Base-by-base conservation (phyloP, 148 eudicot genomes). In the Camellia sinensis region DNA sequence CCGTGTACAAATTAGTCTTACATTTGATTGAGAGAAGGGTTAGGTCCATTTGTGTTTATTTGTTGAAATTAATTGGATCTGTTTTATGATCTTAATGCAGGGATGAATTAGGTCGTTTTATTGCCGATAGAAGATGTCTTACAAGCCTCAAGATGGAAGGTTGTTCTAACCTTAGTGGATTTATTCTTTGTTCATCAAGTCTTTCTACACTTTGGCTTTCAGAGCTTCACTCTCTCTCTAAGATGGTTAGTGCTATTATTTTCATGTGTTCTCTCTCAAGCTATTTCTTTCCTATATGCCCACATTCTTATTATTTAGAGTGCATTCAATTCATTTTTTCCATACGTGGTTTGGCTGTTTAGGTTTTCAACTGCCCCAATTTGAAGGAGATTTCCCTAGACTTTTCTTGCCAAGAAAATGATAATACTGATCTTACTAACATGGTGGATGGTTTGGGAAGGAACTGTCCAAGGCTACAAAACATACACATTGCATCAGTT, bases 61-160 rank as follows among this genome's bases (percentile, higher is more conserved):
- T 52, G 9, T 18, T 19, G 54, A 79, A 60, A 79, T 43, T 22
- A 54, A 76, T 48, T 85, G 65, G 85, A 87, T 68, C 15, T 56
- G 18, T 22, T 63, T 44, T 53, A 1, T 22, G 59, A 76, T 82
- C 76, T 60, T 77, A 22, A 67, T 89, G 83, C 82, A 96, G 99
- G 83, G 99, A 96, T 90, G 99, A 96, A 80, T 79, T 96, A 73
- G 84, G 91, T 46, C 97, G 98, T 76, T 96, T 96, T 86, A 88
- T 93, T 78, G 91, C 97, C 72, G 98, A 93, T 52, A 96, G 84
- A 81, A 85, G 91, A 64, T 85, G 83, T 82, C 95, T 96, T 69
- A 77, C 94, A 65, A 92, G 86, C 85, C 88, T 96, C 76, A 96
- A 93, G 85, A 90, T 96, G 92, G 98, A 96, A 86, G 97, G 98